These are phyloP conservation scores for Mycena belliarum DNA, from an alignment of 768 basidiomycete species.

Conservation along the genomic window DNA sequence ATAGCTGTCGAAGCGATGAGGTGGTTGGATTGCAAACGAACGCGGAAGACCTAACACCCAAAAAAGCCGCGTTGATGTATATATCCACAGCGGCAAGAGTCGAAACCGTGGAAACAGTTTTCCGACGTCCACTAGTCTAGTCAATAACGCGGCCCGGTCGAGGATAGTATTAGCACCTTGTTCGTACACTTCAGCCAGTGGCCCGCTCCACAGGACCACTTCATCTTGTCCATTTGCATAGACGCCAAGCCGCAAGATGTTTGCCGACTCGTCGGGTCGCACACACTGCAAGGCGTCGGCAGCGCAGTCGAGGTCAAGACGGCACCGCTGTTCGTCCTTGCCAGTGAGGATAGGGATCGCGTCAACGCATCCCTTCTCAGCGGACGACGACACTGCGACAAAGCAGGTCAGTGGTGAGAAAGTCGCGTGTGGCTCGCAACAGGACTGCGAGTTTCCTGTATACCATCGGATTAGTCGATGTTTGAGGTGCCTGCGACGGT, in stretches of 20 bases:
- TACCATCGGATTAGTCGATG: constrained; percentile 2
- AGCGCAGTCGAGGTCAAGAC: constrained; percentile 35
- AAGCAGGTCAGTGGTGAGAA: constrained; percentile 47
- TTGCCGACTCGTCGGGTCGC: constrained; percentile 46
- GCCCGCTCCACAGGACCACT: constrained; percentile 75
- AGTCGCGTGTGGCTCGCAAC: constrained; percentile 27
- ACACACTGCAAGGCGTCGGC: constrained; percentile 46
- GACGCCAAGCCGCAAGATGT: constrained; percentile 59
- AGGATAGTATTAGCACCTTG: constrained; percentile 42
- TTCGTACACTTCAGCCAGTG: constrained; percentile 61
- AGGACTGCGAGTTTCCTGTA: constrained; percentile 26
- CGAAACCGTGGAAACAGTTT: constrained; percentile 43
- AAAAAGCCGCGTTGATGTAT: constrained; percentile 40
- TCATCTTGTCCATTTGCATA: constrained; percentile 22
- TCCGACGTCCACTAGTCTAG: constrained; percentile 51
- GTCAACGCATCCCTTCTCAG: constrained; percentile 52
- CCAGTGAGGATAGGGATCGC: constrained; percentile 53
- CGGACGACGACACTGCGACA: constrained; percentile 28
- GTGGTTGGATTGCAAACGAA: not conserved
- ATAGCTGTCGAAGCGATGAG: constrained; percentile 50
- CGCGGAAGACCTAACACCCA: constrained; percentile 54
- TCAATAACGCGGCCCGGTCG: not conserved
- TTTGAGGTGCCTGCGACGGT: not conserved
- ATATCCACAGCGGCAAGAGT: constrained; percentile 45
- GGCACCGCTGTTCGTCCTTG: constrained; percentile 41